A percentile compares a stretch with the other conserved stretches of the same genome.
Evolutionary conservation across 371 early-diverging fungal species (phyloP).

Genomic region (Phascolomyces articulosus): DNA sequence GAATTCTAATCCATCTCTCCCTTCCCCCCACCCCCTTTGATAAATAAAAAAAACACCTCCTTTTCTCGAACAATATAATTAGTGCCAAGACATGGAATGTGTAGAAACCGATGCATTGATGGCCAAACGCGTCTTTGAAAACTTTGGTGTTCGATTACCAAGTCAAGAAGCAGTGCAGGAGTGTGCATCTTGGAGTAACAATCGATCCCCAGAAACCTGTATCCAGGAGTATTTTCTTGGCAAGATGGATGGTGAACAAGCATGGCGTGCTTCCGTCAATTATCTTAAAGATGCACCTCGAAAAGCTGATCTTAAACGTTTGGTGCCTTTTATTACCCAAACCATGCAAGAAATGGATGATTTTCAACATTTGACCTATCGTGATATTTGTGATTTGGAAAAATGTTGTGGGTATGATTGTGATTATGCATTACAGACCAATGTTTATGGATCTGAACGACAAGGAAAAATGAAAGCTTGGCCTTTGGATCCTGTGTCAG

Average conservation of each 20-base stretch:
- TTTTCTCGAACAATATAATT: not conserved
- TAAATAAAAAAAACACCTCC: not conserved
- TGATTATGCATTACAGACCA: slow-evolving; percentile 3
- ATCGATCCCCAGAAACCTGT: slow-evolving; percentile 7
- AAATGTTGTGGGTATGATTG: slow-evolving; percentile 20
- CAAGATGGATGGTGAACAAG: not conserved
- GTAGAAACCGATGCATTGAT: slow-evolving; percentile 26
- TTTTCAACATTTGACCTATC: slow-evolving; percentile 11
- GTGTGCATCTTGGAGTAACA: slow-evolving; percentile 17
- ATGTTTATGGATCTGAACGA: slow-evolving; percentile 12
- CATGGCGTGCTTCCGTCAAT: not conserved
- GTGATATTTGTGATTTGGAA: slow-evolving; percentile 16
- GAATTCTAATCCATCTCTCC: not conserved
- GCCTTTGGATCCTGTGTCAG: not conserved
- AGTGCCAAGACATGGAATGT: slow-evolving; percentile 29
- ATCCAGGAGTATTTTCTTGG: slow-evolving; percentile 3
- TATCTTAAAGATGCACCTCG: slow-evolving; percentile 24
- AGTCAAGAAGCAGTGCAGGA: slow-evolving; percentile 6
- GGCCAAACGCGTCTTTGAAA: slow-evolving; percentile 5
- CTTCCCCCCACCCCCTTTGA: no score
- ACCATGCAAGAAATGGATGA: slow-evolving; percentile 18
- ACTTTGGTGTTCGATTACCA: not conserved
- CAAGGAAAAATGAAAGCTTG: slow-evolving; percentile 16
- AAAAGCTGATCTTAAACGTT: slow-evolving; percentile 15
- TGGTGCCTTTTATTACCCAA: slow-evolving; percentile 16